A percentile compares a stretch with the other conserved stretches of the same genome.
Conservation (phyloP, 805 yeast genomes). For the Wickerhamiella bombiphila region DNA sequence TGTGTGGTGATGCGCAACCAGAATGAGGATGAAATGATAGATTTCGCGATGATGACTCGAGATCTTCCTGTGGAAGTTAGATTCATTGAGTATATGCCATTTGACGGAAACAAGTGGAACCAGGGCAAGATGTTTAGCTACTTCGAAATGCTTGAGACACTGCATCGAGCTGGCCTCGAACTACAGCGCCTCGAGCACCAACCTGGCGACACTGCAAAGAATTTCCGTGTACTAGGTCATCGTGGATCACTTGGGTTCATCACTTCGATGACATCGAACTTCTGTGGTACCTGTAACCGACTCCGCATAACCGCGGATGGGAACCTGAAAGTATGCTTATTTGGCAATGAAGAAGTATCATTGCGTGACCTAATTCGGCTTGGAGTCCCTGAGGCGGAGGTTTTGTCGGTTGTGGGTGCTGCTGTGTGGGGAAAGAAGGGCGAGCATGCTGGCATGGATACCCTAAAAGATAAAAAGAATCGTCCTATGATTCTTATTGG, state of each 20-base stretch:
- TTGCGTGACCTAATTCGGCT: constrained; percentile 31
- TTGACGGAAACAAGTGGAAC: constrained; percentile 41
- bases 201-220: constrained; percentile 37
- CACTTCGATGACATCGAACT: constrained; percentile 41
- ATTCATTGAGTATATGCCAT: constrained; percentile 47
- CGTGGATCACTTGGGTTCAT: constrained; percentile 37
- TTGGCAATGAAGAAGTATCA: constrained; percentile 38
- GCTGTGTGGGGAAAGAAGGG: constrained; percentile 35
- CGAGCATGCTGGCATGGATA: constrained; percentile 38
- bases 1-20: constrained; percentile 36
- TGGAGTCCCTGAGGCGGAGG: constrained; percentile 25
- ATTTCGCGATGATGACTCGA: constrained; percentile 32
- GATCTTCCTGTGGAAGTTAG: constrained; percentile 32
- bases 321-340: constrained; percentile 39
- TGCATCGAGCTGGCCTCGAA: constrained; percentile 15
- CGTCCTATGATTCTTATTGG: constrained; percentile 46
- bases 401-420: constrained; percentile 29
- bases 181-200: constrained; percentile 10
- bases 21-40: constrained; percentile 38
- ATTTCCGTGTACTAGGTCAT: constrained; percentile 30
- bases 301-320: constrained; percentile 40
- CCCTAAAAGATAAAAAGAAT: constrained; percentile 32
- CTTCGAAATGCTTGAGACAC: constrained; percentile 29
- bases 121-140: constrained; percentile 31
- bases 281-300: constrained; percentile 39